Percentiles rank a stretch among this genome's conserved stretches.
phyloP scores from a whole-genome alignment of 352 stramenopile species.

The Phytophthora cryptogea region DNA sequence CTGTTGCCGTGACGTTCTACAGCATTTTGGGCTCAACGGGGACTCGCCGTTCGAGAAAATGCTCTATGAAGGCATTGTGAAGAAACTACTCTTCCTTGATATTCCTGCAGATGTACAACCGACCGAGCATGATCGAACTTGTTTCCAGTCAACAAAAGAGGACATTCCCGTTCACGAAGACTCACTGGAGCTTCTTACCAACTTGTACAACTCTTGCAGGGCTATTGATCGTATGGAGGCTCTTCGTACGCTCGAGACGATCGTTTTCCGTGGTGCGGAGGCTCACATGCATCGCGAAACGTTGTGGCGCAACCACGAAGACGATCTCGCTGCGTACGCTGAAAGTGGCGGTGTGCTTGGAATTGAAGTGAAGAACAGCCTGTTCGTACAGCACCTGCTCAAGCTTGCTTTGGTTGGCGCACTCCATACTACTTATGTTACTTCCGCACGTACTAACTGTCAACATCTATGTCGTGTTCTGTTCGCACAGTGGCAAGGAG shows the following conservation, averaged over 20 bases:
- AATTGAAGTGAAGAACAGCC: constrained; percentile 57
- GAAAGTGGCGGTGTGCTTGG: constrained; percentile 70
- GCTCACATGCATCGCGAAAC: constrained; percentile 75
- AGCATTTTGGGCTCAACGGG: constrained; percentile 65
- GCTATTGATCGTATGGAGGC: constrained; percentile 74
- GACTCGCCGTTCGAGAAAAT: constrained; percentile 77
- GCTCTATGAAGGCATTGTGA: constrained; percentile 80
- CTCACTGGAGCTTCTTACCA: constrained; percentile 59
- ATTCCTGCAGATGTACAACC: constrained; percentile 81
- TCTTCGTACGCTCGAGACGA: constrained; percentile 69
- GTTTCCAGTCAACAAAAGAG: constrained; percentile 83
- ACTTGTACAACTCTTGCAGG: constrained; percentile 60
- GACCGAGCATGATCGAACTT: constrained; percentile 86
- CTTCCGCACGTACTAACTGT: constrained; percentile 2
- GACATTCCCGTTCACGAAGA: constrained; percentile 82
- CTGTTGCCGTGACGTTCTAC: constrained; percentile 75
- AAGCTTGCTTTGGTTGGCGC: constrained; percentile 60
- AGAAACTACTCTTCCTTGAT: constrained; percentile 84
- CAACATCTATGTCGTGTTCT: constrained; percentile 7
- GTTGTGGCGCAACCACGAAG: constrained; percentile 60
- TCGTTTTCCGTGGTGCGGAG: constrained; percentile 82
- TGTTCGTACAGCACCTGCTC: constrained; percentile 66
- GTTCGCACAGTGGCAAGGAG: constrained; percentile 45
- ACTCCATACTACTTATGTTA: not conserved
- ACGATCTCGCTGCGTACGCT: constrained; percentile 61